These are phyloP conservation scores for Boletus rubropictus DNA, from an alignment of 768 basidiomycete species.

Conservation along the genomic window DNA sequence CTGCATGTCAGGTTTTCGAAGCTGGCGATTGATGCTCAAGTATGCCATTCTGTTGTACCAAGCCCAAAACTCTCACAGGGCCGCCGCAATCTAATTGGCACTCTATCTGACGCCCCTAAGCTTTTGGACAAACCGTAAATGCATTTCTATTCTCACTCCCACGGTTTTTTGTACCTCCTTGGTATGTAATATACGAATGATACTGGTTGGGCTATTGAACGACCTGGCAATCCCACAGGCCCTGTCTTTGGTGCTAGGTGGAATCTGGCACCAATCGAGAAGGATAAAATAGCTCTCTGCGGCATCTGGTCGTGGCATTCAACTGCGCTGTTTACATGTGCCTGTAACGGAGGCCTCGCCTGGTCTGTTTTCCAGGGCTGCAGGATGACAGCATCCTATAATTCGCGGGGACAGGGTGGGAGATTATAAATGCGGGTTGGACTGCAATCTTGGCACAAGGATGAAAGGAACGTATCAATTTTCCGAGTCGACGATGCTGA, in stretches of 20 bases:
- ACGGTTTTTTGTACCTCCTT: not conserved
- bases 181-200: not conserved
- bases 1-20: slow-evolving; percentile 5
- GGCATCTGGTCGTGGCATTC: not conserved
- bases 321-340: not conserved
- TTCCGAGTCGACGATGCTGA: slow-evolving; percentile 8
- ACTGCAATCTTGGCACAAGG: not conserved
- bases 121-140: too few species aligned
- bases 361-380: not conserved
- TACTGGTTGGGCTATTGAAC: not conserved
- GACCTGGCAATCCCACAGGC: not conserved
- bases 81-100: too few species aligned
- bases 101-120: not conserved
- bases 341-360: not conserved
- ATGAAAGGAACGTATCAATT: slow-evolving; percentile 9
- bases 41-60: not conserved
- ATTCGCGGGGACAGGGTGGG: not conserved
- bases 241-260: not conserved
- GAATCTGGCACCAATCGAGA: not conserved
- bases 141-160: not conserved
- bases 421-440: slow-evolving; percentile 1
- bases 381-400: not conserved
- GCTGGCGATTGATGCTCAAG: slow-evolving; percentile 10
- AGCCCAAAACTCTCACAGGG: not conserved
- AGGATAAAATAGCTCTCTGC: not conserved